Evolutionary conservation across 768 basidiomycete species (phyloP), one percentile per base, ranked within the genome.

Genomic region (Pleurotus djamor): DNA sequence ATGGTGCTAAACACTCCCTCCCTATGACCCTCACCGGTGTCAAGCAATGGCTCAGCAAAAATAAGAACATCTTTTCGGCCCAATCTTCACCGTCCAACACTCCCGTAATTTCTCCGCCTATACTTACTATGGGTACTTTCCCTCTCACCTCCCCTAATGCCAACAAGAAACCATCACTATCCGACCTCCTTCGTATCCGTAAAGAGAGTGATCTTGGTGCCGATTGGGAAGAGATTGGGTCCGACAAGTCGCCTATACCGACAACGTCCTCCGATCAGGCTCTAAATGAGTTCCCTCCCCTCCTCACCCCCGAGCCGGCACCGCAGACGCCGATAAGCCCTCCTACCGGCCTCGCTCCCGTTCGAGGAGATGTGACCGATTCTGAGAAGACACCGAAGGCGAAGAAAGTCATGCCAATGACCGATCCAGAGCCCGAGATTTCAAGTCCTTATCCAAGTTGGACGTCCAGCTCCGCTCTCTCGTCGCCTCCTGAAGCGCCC

Each of bases 21-120:
- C 91, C 91, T 1, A 90, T 84, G 70, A 91, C 84, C 16, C 78
- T 89, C 16, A 87, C 90, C 55, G 91, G 86, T 21, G 91, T 92
- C 28, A 88, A 86, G 70, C 90, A 88, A 65, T 93, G 91, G 91
- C 70, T 92, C 47, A 88, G 77, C 63, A 84, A 80, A 61, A 80
- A 79, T 48, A 85, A 84, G 69, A 86, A 82, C 68, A 74, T 81
- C 17, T 82, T 83, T 59, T 72, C 81, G 5, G 74, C 82, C 2
- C 76, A 75, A 36, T 66, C 77, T 6, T 73, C 77, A 2, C 69
- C 78, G 54, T 69, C 75, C 28, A 67, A 70, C 54, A 72, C 75
- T 4, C 74, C 76, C 2, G 68, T 75, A 14, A 64, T 73, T 13
- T 67, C 72, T 32, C 61, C 74, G 33, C 62, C 70, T 67, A 17